phyloP scores from a whole-genome alignment of 257 asterid genomes.

The Nicotiana tabacum region DNA sequence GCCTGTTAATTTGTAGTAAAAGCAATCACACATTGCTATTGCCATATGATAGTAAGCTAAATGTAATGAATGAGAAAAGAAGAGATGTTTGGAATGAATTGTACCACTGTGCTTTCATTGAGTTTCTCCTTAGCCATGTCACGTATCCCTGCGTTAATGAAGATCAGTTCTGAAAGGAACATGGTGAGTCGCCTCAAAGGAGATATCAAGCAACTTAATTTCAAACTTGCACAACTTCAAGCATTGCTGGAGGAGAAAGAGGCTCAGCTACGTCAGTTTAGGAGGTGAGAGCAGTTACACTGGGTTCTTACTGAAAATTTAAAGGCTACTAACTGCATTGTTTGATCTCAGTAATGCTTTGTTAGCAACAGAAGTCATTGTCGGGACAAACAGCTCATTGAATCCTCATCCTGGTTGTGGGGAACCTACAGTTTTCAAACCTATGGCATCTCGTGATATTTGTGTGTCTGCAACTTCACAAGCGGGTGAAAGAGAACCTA shows the following conservation, averaged over 20 bases:
- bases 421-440: slow-evolving; percentile 33
- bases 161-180: slow-evolving; percentile 80
- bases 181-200: slow-evolving; percentile 63
- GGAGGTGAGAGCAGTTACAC: slow-evolving; percentile 43
- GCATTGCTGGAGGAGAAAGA: slow-evolving; percentile 70
- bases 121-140: slow-evolving; percentile 65
- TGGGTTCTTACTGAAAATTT: slow-evolving; percentile 11
- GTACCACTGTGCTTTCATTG: slow-evolving; percentile 9
- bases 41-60: too few relatives aligned
- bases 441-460: slow-evolving; percentile 24
- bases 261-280: slow-evolving; percentile 37
- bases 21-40: too few relatives aligned
- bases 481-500: slow-evolving; percentile 32
- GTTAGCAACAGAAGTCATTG: slow-evolving; percentile 9
- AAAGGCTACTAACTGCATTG: slow-evolving; percentile 15
- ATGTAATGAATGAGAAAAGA: too few relatives aligned
- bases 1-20: too few relatives aligned
- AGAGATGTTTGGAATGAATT: too few relatives aligned
- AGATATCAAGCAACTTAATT: slow-evolving; percentile 72
- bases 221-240: slow-evolving; percentile 66
- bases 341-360: slow-evolving; percentile 36
- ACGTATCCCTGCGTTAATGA: slow-evolving; percentile 94
- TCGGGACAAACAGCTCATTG: slow-evolving; percentile 24
- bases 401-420: slow-evolving; percentile 20
- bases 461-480: slow-evolving; percentile 30